Conservation (phyloP, 805 yeast genomes). For the Kazachstania bromeliacearum region DNA sequence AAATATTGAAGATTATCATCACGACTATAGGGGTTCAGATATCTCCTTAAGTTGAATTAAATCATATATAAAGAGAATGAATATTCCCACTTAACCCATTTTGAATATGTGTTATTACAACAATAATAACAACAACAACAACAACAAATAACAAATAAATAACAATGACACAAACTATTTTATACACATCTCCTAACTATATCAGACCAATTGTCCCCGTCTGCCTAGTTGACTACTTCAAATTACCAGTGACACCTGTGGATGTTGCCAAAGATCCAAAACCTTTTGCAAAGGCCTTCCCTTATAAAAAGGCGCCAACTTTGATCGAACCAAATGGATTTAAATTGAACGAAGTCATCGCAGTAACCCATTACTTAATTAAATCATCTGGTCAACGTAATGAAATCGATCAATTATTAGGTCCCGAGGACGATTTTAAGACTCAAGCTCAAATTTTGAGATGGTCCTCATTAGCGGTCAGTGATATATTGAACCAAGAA, state of each 20-base stretch:
- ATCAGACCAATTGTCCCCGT: constrained; percentile 26
- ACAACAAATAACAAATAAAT: neutral
- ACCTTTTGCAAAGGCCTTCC: constrained; percentile 41
- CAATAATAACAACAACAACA: neutral
- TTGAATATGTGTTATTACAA: neutral
- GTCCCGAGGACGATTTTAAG: constrained; percentile 27
- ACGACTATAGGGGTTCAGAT: too few species aligned
- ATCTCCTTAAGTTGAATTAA: too few species aligned
- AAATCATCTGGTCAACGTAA: constrained; percentile 28
- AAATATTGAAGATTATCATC: too few species aligned
- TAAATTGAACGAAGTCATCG: constrained; percentile 2
- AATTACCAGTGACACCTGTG: constrained; percentile 47
- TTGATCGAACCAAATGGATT: constrained; percentile 34
- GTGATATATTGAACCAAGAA: constrained; percentile 46
- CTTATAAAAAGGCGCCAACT: constrained; percentile 56
- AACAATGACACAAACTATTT: constrained; percentile 40
- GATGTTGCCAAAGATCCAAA: constrained; percentile 24
- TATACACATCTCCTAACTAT: constrained; percentile 34
- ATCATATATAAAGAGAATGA: too few species aligned
- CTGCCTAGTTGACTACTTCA: constrained; percentile 48
- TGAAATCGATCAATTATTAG: constrained; percentile 40
- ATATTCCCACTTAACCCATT: too few species aligned
- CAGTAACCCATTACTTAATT: constrained; percentile 39
- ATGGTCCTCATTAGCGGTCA: constrained; percentile 68
- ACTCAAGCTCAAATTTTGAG: constrained; percentile 47